Conservation (phyloP, 2,329 filamentous ascomycete genomes). For the Cordyceps farinosa region DNA sequence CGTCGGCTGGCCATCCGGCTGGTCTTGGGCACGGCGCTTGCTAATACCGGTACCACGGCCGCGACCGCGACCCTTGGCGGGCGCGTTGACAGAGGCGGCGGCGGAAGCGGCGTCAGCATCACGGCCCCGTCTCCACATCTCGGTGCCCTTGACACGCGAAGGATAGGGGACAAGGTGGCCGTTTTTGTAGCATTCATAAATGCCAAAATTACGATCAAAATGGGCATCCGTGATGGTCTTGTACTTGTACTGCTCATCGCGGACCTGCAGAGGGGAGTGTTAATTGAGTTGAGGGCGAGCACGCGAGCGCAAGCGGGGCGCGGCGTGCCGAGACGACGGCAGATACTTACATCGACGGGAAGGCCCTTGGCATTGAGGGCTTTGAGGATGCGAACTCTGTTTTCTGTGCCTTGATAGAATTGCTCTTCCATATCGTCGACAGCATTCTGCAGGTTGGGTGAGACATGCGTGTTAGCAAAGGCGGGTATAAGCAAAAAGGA, state of each 20-base stretch:
- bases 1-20: slow-evolving; percentile 46
- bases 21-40: slow-evolving; percentile 51
- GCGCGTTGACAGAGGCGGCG: slow-evolving; percentile 25
- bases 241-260: slow-evolving; percentile 44
- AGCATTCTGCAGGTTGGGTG: slow-evolving; percentile 31
- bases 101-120: slow-evolving; percentile 37
- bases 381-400: slow-evolving; percentile 44
- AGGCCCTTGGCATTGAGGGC: slow-evolving; percentile 41
- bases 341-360: slow-evolving; percentile 47
- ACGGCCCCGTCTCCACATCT: slow-evolving; percentile 38
- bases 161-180: slow-evolving; percentile 45
- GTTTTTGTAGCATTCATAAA: slow-evolving; percentile 40
- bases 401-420: slow-evolving; percentile 45
- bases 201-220: slow-evolving; percentile 40
- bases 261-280: slow-evolving; percentile 31
- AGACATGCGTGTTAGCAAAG: slow-evolving; percentile 11
- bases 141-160: slow-evolving; percentile 40
- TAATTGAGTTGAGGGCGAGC: background rate
- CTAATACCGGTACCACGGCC: slow-evolving; percentile 29
- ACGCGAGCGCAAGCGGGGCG: slow-evolving; percentile 18
- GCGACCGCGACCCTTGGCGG: slow-evolving; percentile 32
- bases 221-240: slow-evolving; percentile 44
- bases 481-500: slow-evolving; percentile 21
- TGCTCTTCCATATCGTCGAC: slow-evolving; percentile 37
- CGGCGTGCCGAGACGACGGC: slow-evolving; percentile 17